Evolutionary conservation across 1,139 yeast species (phyloP), one percentile per base, ranked within the genome.

Genomic region (Magnusiomyces sp.): DNA sequence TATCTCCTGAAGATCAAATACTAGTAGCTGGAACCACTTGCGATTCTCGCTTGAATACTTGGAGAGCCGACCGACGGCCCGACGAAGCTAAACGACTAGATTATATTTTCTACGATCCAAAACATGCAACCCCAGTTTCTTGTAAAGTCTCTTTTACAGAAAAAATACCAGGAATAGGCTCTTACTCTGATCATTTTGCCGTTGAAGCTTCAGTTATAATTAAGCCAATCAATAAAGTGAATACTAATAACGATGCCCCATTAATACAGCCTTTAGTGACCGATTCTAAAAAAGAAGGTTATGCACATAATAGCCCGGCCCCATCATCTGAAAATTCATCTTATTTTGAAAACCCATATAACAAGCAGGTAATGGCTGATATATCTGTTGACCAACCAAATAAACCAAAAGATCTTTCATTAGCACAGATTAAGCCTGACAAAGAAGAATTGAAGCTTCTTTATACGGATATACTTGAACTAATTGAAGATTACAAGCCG

Each of bases 121-220:
- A 65, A 0, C 70, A 69, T 45, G 70, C 89, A 20, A 62, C 61
- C 2, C 83, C 89, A 0, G 56, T 74, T 0, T 73, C 72, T 19
- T 89, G 94, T 0, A 66, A 73, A 10, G 96, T 89, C 1, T 74
- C 75, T 34, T 89, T 90, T 62, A 81, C 88, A 0, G 95, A 87
- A 45, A 62, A 64, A 19, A 70, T 87, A 11, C 82, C 85, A 0
- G 70, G 70, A 1, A 67, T 78, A 13, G 82, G 86, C 6, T 84
- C 95, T 4, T 83, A 78, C 57, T 88, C 96, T 0, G 99, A 92
- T 63, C 98, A 92, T 70, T 92, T 94, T 72, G 99, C 92, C 0
- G 85, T 89, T 60, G 71, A 79, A 33, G 81, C 87, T 16, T 77
- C 79, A 16, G 53, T 62, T 46, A 37, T 38, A 27, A 27, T 63